Evolutionary conservation across 2,329 filamentous ascomycete genomes (phyloP), one percentile per base, ranked within the genome.

Genomic region (Tympanopsis confertula): DNA sequence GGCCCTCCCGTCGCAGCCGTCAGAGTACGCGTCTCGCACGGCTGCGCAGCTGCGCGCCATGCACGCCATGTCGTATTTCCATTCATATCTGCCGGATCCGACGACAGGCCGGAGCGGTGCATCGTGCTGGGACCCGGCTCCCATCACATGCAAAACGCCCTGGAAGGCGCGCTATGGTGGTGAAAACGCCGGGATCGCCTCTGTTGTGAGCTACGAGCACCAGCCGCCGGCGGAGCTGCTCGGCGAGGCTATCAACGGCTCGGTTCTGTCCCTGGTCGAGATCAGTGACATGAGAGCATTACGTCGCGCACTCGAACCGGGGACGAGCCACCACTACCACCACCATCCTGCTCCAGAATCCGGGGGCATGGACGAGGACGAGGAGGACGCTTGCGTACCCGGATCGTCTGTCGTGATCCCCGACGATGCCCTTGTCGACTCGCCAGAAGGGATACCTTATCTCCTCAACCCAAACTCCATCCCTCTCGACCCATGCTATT

Each of bases 31-130:
- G 1, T 61, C 69, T 3, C 65, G 78, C 26, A 82, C 78, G 7
- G 69, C 81, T 0, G 67, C 73, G 0, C 77, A 88, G 42, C 56
- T 85, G 3, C 65, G 82, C 37, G 69, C 71, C 4, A 86, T 89
- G 80, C 82, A 87, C 46, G 74, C 69, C n/a, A 78, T 86, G 68
- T 79, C 82, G 0, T 89, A 88, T 47, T 86, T 89, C 49, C 85
- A 89, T 50, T 45, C 63, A 7, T 49, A 56, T 14, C 35, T n/a
- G n/a, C 42, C 28, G 38, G 19, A 35, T 37, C 45, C 30, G 20
- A 36, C 35, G 39, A 41, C 20, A 38, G 35, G 20, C 41, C 41
- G 17, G 45, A 46, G n/a, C 29, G 37, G 30, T 44, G 42, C 44
- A 38, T 36, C 56, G 15, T 54, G 51, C 33, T 84, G 77, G 71